Evolutionary conservation across 805 yeast genomes (phyloP).

Genomic region (Suhomyces sp.): DNA sequence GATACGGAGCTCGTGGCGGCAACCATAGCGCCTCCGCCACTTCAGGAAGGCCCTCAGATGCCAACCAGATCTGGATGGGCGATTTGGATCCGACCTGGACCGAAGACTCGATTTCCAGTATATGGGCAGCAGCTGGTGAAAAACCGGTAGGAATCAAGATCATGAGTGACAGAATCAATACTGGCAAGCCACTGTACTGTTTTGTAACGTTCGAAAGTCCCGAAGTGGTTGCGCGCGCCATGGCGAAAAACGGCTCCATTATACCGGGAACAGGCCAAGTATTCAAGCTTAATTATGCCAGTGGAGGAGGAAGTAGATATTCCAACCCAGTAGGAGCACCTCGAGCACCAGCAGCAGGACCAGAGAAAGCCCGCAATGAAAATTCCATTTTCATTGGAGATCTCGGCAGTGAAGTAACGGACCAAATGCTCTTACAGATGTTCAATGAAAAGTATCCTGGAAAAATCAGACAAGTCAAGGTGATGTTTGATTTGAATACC

Average conservation of each 20-base stretch:
- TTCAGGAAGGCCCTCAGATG: neutral
- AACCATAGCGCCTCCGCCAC: neutral
- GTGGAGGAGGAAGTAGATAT: slow-evolving; percentile 39
- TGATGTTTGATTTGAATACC: slow-evolving; percentile 71
- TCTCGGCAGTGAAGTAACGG: slow-evolving; percentile 69
- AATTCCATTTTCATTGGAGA: slow-evolving; percentile 85
- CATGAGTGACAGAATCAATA: slow-evolving; percentile 63
- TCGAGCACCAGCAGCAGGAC: neutral
- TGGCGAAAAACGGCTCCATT: slow-evolving; percentile 62
- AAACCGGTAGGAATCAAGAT: slow-evolving; percentile 57
- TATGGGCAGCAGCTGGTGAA: slow-evolving; percentile 75
- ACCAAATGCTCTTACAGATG: slow-evolving; percentile 57
- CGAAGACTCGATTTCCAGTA: slow-evolving; percentile 58
- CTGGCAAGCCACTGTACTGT: slow-evolving; percentile 52
- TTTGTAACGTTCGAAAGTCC: slow-evolving; percentile 69
- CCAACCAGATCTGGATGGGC: slow-evolving; percentile 73
- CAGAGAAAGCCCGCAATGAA: slow-evolving; percentile 29
- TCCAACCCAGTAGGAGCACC: neutral
- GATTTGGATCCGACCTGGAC: slow-evolving; percentile 85
- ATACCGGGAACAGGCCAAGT: slow-evolving; percentile 63
- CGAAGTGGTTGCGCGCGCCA: slow-evolving; percentile 62
- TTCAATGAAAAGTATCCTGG: slow-evolving; percentile 72
- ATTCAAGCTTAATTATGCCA: slow-evolving; percentile 81
- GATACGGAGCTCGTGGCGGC: neutral
- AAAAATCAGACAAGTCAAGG: slow-evolving; percentile 64